Evolutionary conservation across 352 stramenopile species (phyloP), one percentile per base, ranked within the genome.

Genomic region (Globisporangium carolinianum): DNA sequence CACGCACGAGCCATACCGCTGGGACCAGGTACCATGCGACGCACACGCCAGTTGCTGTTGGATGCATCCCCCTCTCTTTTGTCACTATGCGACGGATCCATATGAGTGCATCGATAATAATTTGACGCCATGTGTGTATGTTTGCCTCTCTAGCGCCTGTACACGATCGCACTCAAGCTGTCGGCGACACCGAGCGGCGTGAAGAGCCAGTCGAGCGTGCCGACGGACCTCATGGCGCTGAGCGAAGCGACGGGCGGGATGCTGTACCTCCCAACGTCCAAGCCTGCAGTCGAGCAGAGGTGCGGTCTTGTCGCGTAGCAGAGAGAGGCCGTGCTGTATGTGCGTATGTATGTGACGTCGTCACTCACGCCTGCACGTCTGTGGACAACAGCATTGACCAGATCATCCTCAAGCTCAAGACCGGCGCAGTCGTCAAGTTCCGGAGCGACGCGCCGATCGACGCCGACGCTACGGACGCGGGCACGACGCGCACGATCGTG

Each of bases 161-260:
- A 84, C 45, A 94, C 85, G 10, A 66, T 95, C 12, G 85, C 83
- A 5, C 63, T 95, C 14, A 92, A 95, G 66, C 76, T 95, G 9
- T 80, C 81, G n/a, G 83, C 85, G 17, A 82, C 73, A 0, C 76
- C 75, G 48, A 78, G 59, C 18, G 68, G 67, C 10, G 69, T 69
- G 11, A 86, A 87, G 17, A 55, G 65, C 9, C 76, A 83, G 53
- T 62, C 79, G 1, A 55, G 63, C 0, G 63, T 83, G 38, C 85
- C 83, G 2, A 84, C 74, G n/a, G 78, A 90, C 71, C 76, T 91
- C 43, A 88, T 91, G 75, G 83, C 83, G 18, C 68, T 95, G n/a
- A 92, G 83, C 55, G 85, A 95, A 65, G 72, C 83, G 6, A 95
- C 83, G 3, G 85, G 85, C 0, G 85, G 85, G 14, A 92, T 87